Evolutionary conservation across 805 yeast genomes (phyloP), one percentile per base, ranked within the genome.

Genomic region (Myxozyma vanderwaltii): DNA sequence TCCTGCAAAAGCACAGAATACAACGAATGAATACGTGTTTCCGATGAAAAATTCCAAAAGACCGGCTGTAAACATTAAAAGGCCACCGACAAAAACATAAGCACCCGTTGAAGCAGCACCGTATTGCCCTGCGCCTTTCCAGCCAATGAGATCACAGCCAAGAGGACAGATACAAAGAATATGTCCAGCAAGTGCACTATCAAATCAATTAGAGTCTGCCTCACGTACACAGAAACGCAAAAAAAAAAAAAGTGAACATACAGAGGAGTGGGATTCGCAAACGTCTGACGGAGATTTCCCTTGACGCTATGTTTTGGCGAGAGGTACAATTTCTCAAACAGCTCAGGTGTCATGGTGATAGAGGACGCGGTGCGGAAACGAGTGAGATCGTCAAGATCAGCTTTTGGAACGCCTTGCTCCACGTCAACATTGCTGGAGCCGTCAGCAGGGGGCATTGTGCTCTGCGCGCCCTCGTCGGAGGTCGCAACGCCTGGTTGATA

Each of bases 21-120:
- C 63, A 39, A 60, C 64, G 38, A 64, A 65, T 10, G 67, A 51
- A 43, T 61, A 65, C 13, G 68, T 61, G 56, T 65, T 65, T 19
- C 68, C 68, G 40, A 64, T 64, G 49, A 65, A 33, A 29, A 65
- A 59, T 50, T 65, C 68, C 49, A 64, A 47, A 17, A 64, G 47
- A 13, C 66, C 67, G 24, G 59, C 50, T 19, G 58, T 36, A 40
- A 64, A 5, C 31, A 58, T 51, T 19, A 61, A 48, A n/a, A 63
- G 50, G 26, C 65, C 65, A 31, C 64, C 63, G 40, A 61, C 38
- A 26, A 64, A 61, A 36, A 59, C 17, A 47, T 38, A 61, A 24
- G 63, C 63, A 29, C 64, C 65, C 31, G 56, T 61, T 17, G 38
- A 35, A 31, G 67, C 67, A 12, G 67, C 67, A 12, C 67, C 67